Evolutionary conservation across 108 stramenopile genomes (phyloP).

Genomic region (Phaeodactylum tricornutum): DNA sequence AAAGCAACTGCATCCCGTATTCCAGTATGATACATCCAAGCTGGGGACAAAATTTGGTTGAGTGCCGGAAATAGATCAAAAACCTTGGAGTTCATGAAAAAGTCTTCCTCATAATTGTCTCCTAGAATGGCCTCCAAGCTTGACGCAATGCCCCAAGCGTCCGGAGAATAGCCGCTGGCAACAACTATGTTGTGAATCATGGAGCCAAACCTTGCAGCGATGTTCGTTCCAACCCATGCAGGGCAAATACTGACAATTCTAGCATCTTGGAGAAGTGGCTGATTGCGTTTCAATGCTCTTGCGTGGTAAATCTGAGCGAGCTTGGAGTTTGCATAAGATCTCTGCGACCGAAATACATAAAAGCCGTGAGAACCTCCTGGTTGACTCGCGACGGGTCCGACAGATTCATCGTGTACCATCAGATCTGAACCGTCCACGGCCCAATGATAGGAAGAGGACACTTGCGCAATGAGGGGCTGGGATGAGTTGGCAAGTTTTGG

Average conservation of each 20-base stretch:
- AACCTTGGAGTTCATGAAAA: constrained; percentile 1
- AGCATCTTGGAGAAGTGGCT: not conserved
- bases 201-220: too few species aligned
- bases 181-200: not conserved
- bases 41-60: not conserved
- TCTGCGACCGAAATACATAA: constrained; percentile 9
- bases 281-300: constrained; percentile 7
- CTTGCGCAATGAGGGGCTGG: constrained; percentile 27
- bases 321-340: constrained; percentile 44
- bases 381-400: constrained; percentile 23
- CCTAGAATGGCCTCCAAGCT: constrained; percentile 16
- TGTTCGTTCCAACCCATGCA: constrained; percentile 45
- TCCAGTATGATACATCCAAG: not conserved
- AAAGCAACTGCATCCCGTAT: not conserved
- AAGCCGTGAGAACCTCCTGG: constrained; percentile 14
- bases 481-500: constrained; percentile 19
- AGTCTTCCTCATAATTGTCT: not conserved
- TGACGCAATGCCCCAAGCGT: constrained; percentile 22
- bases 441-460: constrained; percentile 28
- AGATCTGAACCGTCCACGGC: constrained; percentile 29
- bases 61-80: not conserved
- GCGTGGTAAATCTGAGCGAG: constrained; percentile 47
- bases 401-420: not conserved
- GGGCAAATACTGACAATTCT: constrained; percentile 30
- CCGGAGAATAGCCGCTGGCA: constrained; percentile 12